Conservation (phyloP, 495 filamentous ascomycete genomes). For the Bathelium albidoporum region DNA sequence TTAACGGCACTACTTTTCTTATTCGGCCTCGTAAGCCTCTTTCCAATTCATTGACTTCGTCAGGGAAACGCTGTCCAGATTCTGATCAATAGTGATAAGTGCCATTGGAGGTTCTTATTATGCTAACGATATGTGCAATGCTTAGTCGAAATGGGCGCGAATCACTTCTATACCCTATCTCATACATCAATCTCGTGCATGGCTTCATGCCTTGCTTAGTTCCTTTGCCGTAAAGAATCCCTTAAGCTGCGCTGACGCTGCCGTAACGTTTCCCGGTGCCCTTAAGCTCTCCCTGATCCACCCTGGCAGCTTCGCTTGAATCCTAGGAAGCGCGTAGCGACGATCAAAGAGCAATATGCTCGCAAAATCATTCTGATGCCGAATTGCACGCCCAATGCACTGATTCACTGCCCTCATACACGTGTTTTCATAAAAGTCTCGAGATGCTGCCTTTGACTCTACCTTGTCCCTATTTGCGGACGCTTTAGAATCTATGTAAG, state of each 20-base stretch:
- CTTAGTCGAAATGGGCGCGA: too few species aligned
- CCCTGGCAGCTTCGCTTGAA: constrained; percentile 68
- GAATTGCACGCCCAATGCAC: constrained; percentile 83
- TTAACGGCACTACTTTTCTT: too few species aligned
- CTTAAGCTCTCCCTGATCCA: constrained; percentile 69
- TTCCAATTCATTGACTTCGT: too few species aligned
- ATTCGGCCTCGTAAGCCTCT: too few species aligned
- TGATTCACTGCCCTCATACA: constrained; percentile 98
- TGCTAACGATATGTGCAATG: too few species aligned
- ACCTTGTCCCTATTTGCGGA: constrained; percentile 42
- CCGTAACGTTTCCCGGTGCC: constrained; percentile 22
- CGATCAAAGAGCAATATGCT: constrained; percentile 77
- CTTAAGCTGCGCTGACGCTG: constrained; percentile 35
- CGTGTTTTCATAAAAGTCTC: constrained; percentile 87
- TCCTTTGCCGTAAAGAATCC: background rate
- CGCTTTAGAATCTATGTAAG: constrained; percentile 70
- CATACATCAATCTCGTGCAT: background rate
- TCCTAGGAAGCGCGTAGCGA: constrained; percentile 57
- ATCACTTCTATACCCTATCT: too few species aligned
- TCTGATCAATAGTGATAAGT: too few species aligned
- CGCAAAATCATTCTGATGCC: constrained; percentile 82
- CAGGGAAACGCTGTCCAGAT: too few species aligned
- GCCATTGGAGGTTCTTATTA: too few species aligned
- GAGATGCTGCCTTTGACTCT: constrained; percentile 41
- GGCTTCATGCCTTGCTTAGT: background rate